Evolutionary conservation across 192 early-diverging fungal species (phyloP).

Genomic region (Coemansia biformis): DNA sequence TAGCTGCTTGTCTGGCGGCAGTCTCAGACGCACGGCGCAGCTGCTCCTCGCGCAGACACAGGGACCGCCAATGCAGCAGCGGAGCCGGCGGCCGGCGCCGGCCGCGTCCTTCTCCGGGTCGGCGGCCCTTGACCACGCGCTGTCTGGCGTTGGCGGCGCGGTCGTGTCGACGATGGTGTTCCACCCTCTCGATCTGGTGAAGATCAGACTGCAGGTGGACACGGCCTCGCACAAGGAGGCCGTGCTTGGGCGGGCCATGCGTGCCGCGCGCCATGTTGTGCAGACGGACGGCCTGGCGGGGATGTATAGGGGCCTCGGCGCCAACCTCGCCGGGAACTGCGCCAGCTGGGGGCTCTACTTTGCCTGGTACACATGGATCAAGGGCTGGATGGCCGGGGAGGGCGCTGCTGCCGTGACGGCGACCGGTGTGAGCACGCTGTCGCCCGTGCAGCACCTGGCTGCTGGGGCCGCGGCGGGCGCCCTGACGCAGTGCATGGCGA

Average conservation of each 20-base stretch:
- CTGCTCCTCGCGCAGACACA: too few species aligned
- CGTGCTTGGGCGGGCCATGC: conserved; percentile 61
- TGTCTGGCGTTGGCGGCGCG: conserved; percentile 85
- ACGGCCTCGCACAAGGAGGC: conserved; percentile 50
- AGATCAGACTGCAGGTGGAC: conserved; percentile 84
- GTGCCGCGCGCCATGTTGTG: conserved; percentile 57
- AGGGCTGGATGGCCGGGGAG: conserved; percentile 37
- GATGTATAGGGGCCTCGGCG: conserved; percentile 84
- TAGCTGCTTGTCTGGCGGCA: too few species aligned
- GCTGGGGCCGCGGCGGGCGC: conserved; percentile 77
- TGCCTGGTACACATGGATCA: conserved; percentile 68
- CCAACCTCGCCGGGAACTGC: conserved; percentile 87
- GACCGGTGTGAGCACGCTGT: conserved; percentile 52
- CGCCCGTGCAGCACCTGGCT: conserved; percentile 70
- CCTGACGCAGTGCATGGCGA: conserved; percentile 64
- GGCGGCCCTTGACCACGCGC: conserved; percentile 67
- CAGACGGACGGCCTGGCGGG: conserved; percentile 60
- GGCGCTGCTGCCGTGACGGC: conserved; percentile 45
- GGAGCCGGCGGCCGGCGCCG: neutral
- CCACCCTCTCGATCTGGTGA: conserved; percentile 94
- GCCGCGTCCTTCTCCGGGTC: conserved; percentile 43
- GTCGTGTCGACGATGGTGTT: conserved; percentile 71
- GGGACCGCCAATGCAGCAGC: conserved; percentile 1
- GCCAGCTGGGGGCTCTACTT: conserved; percentile 98
- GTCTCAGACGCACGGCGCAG: too few species aligned